Conservation (phyloP, 2,329 filamentous ascomycete genomes). For the Mycosphaerelloides madeirae region DNA sequence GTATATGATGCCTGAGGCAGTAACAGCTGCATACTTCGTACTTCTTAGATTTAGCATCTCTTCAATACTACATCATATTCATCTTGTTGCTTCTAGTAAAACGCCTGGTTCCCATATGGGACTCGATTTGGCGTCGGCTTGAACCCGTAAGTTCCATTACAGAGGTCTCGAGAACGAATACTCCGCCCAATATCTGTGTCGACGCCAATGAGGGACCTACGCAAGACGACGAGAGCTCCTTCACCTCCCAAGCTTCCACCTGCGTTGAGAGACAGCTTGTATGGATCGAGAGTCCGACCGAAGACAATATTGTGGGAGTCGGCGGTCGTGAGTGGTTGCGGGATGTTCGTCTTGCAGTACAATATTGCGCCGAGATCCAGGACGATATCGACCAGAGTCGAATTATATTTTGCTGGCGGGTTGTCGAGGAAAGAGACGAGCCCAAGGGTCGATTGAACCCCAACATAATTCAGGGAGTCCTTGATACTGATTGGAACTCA, state of each 20-base stretch:
- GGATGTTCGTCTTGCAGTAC: constrained; percentile 52
- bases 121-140: constrained; percentile 16
- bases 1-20: no score
- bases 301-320: constrained; percentile 36
- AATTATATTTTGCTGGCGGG: constrained; percentile 27
- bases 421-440: constrained; percentile 46
- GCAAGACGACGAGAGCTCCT: constrained; percentile 55
- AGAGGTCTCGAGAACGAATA: constrained; percentile 82
- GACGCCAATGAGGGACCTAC: constrained; percentile 55
- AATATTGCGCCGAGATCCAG: constrained; percentile 44
- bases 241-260: constrained; percentile 66
- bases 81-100: no score
- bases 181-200: constrained; percentile 58
- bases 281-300: constrained; percentile 54
- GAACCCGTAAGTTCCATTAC: constrained; percentile 42
- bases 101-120: constrained; percentile 35
- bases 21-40: no score
- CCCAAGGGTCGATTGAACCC: constrained; percentile 54
- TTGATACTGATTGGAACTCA: constrained; percentile 54
- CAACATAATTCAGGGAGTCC: constrained; percentile 59
- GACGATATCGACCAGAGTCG: constrained; percentile 35
- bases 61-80: no score
- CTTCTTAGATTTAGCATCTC: no score
- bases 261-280: constrained; percentile 55
- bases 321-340: constrained; percentile 46